These are phyloP conservation scores for Syzygium aromaticum DNA, from an alignment of 345 rosid genomes.

Conservation along the genomic window DNA sequence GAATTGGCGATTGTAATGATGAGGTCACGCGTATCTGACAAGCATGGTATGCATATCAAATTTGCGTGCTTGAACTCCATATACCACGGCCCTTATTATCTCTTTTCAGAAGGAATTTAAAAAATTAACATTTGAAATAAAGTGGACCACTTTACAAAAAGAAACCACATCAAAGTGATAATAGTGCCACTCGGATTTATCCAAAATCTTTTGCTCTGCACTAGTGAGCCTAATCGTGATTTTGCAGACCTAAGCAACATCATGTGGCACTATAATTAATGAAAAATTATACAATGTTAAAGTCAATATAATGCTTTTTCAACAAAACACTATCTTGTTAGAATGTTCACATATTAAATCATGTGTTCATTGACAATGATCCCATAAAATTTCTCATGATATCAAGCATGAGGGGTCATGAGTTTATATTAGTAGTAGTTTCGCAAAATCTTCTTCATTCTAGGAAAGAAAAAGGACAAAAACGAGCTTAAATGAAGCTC, in stretches of 20 bases:
- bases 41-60: background rate
- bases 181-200: background rate
- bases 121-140: background rate
- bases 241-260: background rate
- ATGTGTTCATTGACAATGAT: accelerated
- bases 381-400: background rate
- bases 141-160: background rate
- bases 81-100: background rate
- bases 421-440: background rate
- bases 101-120: background rate
- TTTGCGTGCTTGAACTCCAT: background rate
- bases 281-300: background rate
- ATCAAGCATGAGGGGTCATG: background rate
- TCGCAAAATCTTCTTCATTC: background rate
- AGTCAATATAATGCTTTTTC: background rate
- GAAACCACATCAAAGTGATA: background rate
- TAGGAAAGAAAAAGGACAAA: background rate
- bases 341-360: background rate
- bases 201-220: background rate
- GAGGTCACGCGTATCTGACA: background rate
- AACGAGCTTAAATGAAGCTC: background rate
- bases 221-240: background rate
- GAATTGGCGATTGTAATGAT: background rate
- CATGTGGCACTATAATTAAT: background rate
- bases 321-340: background rate